Conservation (phyloP, 345 rosid species). For the Linum trigynum region DNA sequence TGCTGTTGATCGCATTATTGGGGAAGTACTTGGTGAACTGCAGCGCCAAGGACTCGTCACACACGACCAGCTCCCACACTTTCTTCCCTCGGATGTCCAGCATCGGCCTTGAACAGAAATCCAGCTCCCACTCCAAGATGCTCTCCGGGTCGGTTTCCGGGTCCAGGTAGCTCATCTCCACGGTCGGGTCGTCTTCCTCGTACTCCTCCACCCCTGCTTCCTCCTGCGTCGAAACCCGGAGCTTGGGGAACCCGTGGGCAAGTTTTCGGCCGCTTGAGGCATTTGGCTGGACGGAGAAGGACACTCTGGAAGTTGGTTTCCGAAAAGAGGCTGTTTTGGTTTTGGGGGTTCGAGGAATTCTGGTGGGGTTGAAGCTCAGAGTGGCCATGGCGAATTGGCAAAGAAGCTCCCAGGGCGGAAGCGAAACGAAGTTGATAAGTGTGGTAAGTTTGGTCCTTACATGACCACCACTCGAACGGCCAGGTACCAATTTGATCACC, state of each 20-base stretch:
- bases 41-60: conserved; percentile 78
- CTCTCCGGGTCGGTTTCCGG: conserved; percentile 61
- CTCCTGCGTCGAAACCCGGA: conserved; percentile 44
- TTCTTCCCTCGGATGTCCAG: conserved; percentile 84
- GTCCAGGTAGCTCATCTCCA: conserved; percentile 71
- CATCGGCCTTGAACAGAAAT: conserved; percentile 91
- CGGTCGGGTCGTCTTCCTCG: conserved; percentile 61
- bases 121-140: conserved; percentile 83
- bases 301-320: conserved; percentile 24
- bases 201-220: conserved; percentile 24
- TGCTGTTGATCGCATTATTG: conserved; percentile 82
- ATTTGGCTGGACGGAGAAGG: conserved; percentile 19
- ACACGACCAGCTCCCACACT: conserved; percentile 88
- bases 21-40: conserved; percentile 83
- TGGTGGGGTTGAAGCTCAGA: conserved; percentile 59
- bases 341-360: conserved; percentile 34
- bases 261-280: conserved; percentile 18
- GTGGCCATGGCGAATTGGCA: conserved; percentile 42
- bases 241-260: conserved; percentile 31
- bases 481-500: too few relatives aligned
- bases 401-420: conserved; percentile 13
- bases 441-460: conserved; percentile 13
- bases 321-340: conserved; percentile 24
- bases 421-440: conserved; percentile 11
- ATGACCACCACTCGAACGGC: conserved; percentile 26